Conservation (phyloP, 768 basidiomycete species). For the Lactarius trivialis region DNA sequence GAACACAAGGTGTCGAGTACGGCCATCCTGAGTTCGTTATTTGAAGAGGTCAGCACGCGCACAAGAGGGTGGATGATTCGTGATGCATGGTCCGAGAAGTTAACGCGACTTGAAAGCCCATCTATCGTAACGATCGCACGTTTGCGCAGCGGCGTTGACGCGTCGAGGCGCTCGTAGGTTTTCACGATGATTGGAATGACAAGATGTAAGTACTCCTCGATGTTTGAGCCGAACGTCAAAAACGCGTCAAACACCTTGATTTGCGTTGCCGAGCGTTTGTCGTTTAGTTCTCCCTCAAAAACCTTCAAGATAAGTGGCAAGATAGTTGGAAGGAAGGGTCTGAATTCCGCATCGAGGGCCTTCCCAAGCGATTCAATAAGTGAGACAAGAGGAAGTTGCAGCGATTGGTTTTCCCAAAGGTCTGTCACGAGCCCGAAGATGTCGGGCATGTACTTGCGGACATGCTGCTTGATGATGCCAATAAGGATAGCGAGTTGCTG, state of each 20-base stretch:
- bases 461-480: slow-evolving; percentile 94
- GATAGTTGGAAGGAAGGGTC: slow-evolving; percentile 87
- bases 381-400: slow-evolving; percentile 88
- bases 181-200: slow-evolving; percentile 92
- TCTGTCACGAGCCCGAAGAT: slow-evolving; percentile 82
- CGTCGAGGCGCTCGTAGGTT: slow-evolving; percentile 80
- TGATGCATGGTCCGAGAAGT: slow-evolving; percentile 96
- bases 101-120: slow-evolving; percentile 83
- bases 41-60: slow-evolving; percentile 67
- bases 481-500: slow-evolving; percentile 94
- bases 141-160: slow-evolving; percentile 68
- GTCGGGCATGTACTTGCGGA: slow-evolving; percentile 84
- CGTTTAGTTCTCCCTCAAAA: slow-evolving; percentile 81
- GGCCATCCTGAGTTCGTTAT: slow-evolving; percentile 73
- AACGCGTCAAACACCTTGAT: slow-evolving; percentile 94
- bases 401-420: slow-evolving; percentile 77
- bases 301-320: slow-evolving; percentile 85
- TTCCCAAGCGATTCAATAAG: slow-evolving; percentile 89
- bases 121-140: slow-evolving; percentile 89
- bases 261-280: slow-evolving; percentile 70
- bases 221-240: slow-evolving; percentile 89
- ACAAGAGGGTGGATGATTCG: slow-evolving; percentile 94
- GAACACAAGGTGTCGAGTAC: slow-evolving; percentile 94
- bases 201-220: slow-evolving; percentile 96
- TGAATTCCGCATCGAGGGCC: slow-evolving; percentile 94